Conservation (phyloP, 257 asterid species). For the Cordia subcordata region DNA sequence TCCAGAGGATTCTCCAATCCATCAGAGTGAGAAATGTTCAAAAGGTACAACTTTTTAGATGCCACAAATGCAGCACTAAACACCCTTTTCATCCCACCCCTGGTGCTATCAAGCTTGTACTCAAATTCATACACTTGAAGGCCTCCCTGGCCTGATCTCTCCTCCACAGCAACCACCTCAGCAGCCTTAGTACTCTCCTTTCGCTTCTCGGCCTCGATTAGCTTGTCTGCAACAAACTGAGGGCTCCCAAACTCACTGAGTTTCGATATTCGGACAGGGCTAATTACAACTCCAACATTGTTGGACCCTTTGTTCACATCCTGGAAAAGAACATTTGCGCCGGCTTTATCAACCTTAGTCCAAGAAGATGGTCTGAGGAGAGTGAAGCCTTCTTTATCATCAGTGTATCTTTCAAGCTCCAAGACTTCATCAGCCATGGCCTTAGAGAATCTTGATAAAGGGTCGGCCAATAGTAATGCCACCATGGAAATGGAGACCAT, state of each 20-base stretch:
- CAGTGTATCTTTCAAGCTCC: conserved; percentile 63
- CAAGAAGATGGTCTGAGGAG: conserved; percentile 80
- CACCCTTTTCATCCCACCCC: conserved; percentile 88
- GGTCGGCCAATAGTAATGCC: conserved; percentile 7
- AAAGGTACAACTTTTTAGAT: conserved; percentile 75
- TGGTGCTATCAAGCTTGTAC: conserved; percentile 79
- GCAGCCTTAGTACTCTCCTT: conserved; percentile 91
- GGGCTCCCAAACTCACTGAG: conserved; percentile 81
- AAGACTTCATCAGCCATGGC: conserved; percentile 41
- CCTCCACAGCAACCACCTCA: conserved; percentile 69
- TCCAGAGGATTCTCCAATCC: conserved; percentile 56
- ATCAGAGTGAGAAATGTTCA: conserved; percentile 69
- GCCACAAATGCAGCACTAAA: conserved; percentile 85
- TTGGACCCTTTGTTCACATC: conserved; percentile 60
- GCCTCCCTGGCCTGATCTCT: conserved; percentile 57
- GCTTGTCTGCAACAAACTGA: conserved; percentile 80
- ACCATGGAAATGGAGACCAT: conserved; percentile 16
- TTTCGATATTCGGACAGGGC: conserved; percentile 64
- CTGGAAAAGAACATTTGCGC: conserved; percentile 79
- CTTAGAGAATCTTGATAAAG: conserved; percentile 16
- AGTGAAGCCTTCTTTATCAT: conserved; percentile 65
- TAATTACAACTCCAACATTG: conserved; percentile 79
- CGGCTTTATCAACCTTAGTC: conserved; percentile 90
- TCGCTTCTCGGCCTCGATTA: conserved; percentile 81
- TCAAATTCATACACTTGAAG: conserved; percentile 86